Evolutionary conservation across 176 grass and related monocot genomes (phyloP).

Genomic region (Bolboschoenus planiculmis): DNA sequence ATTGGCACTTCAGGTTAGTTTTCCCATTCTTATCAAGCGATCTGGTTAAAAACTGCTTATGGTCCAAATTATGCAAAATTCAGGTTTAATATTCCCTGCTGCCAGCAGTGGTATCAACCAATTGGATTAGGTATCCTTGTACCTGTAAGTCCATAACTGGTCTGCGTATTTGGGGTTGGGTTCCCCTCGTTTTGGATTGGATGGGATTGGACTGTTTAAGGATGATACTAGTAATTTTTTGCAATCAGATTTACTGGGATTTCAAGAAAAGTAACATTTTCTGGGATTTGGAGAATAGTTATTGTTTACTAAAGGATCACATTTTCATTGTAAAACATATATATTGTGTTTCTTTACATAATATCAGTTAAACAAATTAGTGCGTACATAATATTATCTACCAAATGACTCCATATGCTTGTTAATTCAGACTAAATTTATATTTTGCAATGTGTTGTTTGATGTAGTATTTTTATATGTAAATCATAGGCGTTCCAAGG

Average conservation of each 20-base stretch:
- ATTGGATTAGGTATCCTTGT: background rate
- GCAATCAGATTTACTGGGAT: background rate
- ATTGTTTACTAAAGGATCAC: background rate
- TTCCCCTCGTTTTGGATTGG: background rate
- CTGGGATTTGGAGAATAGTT: background rate
- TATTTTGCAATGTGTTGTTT: background rate
- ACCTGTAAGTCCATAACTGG: background rate
- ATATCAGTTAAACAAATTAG: background rate
- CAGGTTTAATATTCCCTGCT: background rate
- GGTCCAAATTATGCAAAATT: background rate
- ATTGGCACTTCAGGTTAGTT: slow-evolving; percentile 76
- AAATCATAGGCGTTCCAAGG: slow-evolving; percentile 66
- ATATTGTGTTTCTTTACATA: background rate
- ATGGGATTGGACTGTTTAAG: background rate
- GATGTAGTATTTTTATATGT: slow-evolving; percentile 17
- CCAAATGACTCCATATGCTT: background rate
- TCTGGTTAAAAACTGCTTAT: background rate
- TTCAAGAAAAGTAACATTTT: background rate
- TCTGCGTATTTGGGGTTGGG: background rate
- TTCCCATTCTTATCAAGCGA: background rate
- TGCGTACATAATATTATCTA: background rate
- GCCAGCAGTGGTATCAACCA: background rate
- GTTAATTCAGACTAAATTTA: slow-evolving; percentile 1
- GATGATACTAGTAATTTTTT: background rate
- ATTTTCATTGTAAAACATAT: background rate